Evolutionary conservation across 768 basidiomycete genomes (phyloP).

Genomic region (Strobilomyces confusus): DNA sequence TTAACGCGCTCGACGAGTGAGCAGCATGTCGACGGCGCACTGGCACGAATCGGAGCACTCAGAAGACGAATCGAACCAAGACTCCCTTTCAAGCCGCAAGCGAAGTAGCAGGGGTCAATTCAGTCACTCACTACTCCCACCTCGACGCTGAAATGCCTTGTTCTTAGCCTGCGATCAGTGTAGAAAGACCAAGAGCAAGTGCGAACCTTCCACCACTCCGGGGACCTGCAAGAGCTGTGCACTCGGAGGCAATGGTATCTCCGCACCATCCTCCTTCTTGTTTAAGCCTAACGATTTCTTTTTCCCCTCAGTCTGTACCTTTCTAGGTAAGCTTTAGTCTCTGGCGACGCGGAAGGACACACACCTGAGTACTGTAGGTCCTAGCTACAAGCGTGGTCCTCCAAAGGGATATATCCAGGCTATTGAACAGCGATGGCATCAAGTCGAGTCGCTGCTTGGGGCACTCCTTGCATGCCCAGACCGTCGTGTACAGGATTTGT

Average conservation of each 20-base stretch:
- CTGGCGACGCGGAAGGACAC: background rate
- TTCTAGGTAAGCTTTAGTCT: conserved; percentile 42
- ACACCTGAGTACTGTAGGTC: conserved; percentile 41
- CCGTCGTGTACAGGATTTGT: conserved; percentile 55
- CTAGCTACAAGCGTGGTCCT: conserved; percentile 78
- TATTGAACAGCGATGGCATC: conserved; percentile 88
- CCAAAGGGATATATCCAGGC: conserved; percentile 92
- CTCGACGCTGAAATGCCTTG: conserved; percentile 12
- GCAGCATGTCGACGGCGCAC: conserved; percentile 29
- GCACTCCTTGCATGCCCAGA: conserved; percentile 73
- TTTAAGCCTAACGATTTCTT: conserved; percentile 14
- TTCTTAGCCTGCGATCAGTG: conserved; percentile 79
- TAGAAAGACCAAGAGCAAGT: conserved; percentile 84
- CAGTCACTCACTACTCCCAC: background rate
- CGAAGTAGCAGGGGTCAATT: conserved; percentile 58
- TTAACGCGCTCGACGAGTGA: conserved; percentile 3
- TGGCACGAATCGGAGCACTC: conserved; percentile 61
- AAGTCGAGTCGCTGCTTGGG: conserved; percentile 87
- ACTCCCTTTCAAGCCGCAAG: conserved; percentile 46
- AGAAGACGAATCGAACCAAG: conserved; percentile 49
- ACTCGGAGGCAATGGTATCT: conserved; percentile 50
- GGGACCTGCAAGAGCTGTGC: conserved; percentile 62
- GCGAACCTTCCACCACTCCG: conserved; percentile 53
- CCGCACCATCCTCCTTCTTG: background rate
- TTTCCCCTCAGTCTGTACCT: conserved; percentile 57